Evolutionary conservation across 768 basidiomycete genomes (phyloP), one percentile per base, ranked within the genome.

Genomic region (Tubosaeta sp.): DNA sequence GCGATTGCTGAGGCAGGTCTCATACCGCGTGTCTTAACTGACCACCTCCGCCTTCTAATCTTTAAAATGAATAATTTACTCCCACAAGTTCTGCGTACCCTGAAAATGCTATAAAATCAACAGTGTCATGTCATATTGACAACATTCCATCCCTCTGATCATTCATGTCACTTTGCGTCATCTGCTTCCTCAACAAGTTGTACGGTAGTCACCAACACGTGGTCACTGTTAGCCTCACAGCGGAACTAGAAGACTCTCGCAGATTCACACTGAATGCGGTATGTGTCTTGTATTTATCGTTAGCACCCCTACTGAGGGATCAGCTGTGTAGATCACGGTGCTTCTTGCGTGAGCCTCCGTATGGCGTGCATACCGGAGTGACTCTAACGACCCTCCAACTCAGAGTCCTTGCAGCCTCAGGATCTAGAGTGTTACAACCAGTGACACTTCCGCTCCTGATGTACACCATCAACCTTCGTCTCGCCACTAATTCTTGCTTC

Each of bases 381-480:
- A 12, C 3, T 10, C 6, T 29, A n/a, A 42, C 25, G 27, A 27
- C 8, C 7, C 24, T n/a, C 27, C 16, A 14, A 30, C n/a, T 9
- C 36, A 62, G 60, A n/a, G 25, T 57, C 41, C 52, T 54, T 18
- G 21, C 53, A 0, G n/a, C 56, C 16, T 56, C 60, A 0, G 52
- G 50, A n/a, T 10, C n/a, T n/a, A 48, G 31, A 11, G 24, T 12
- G 6, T 41, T 62, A 21, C 39, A 14, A 8, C 50, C 47, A 2
- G 42, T 47, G 7, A 49, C 53, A 0, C 49, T 66, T 11, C 43
- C 54, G 0, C 55, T 66, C 14, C 52, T 64, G 13, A 44, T 62
- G 3, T 67, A 63, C n/a, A 66, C 62, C 9, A 41, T n/a, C n/a
- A n/a, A n/a, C 21, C 57, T 66, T 34, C 49, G 51, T n/a, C 34